These are phyloP conservation scores for Phyllosticta ampelicida DNA, from an alignment of 2,329 filamentous ascomycete genomes.

Conservation along the genomic window DNA sequence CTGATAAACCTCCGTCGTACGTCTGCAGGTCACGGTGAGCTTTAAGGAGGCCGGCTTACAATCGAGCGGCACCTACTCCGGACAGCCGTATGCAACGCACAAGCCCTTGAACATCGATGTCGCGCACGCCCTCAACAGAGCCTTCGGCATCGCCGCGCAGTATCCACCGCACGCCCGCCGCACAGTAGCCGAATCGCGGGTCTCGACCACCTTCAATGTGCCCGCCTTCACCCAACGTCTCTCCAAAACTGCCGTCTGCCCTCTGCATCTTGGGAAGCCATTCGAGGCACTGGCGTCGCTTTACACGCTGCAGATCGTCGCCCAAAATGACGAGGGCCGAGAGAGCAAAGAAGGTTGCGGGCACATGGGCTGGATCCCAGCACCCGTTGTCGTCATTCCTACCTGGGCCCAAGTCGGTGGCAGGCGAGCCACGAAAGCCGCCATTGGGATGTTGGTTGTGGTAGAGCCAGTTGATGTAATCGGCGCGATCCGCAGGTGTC, in stretches of 20 bases:
- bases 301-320: slow-evolving; percentile 52
- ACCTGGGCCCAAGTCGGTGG: slow-evolving; percentile 43
- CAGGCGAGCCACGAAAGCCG: slow-evolving; percentile 81
- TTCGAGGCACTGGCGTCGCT: slow-evolving; percentile 52
- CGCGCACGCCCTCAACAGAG: slow-evolving; percentile 47
- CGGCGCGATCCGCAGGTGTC: slow-evolving; percentile 41
- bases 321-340: slow-evolving; percentile 57
- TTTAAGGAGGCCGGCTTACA: slow-evolving; percentile 17
- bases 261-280: slow-evolving; percentile 75
- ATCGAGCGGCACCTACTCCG: slow-evolving; percentile 24
- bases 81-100: slow-evolving; percentile 59
- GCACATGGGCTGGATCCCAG: slow-evolving; percentile 72
- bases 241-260: slow-evolving; percentile 80
- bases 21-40: slow-evolving; percentile 31
- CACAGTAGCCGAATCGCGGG: slow-evolving; percentile 80
- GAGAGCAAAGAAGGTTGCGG: slow-evolving; percentile 83
- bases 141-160: slow-evolving; percentile 50
- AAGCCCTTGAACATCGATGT: slow-evolving; percentile 64
- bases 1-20: slow-evolving; percentile 76
- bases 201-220: slow-evolving; percentile 69
- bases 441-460: slow-evolving; percentile 74
- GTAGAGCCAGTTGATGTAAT: slow-evolving; percentile 67
- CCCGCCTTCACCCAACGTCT: slow-evolving; percentile 54
- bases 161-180: slow-evolving; percentile 71
- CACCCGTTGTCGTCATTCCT: slow-evolving; percentile 27